phyloP scores from a whole-genome alignment of 805 yeast species.

The Yarrowia porcina region DNA sequence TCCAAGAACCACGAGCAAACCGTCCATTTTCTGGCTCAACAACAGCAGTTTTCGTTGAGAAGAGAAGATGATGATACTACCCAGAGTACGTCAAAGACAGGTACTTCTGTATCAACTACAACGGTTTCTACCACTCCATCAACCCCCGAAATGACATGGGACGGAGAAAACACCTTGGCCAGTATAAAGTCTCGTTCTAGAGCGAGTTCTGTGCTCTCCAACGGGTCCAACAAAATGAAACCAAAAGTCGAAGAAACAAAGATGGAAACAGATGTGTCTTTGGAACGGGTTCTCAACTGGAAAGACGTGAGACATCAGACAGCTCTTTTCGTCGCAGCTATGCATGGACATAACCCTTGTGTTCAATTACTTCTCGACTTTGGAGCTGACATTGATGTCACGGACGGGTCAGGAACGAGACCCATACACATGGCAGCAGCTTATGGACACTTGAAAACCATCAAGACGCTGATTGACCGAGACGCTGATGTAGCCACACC shows the following conservation, averaged over 20 bases:
- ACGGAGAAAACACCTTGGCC: neutral
- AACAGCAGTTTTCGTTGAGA: constrained; percentile 32
- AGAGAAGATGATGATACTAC: neutral
- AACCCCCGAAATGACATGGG: neutral
- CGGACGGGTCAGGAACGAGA: constrained; percentile 73
- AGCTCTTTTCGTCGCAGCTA: constrained; percentile 62
- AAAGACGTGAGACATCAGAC: constrained; percentile 47
- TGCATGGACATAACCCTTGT: constrained; percentile 58
- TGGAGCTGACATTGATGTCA: constrained; percentile 72
- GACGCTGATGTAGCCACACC: constrained; percentile 48
- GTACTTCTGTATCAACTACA: neutral
- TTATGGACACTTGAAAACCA: constrained; percentile 58
- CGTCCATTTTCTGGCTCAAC: constrained; percentile 66
- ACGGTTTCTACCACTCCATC: neutral
- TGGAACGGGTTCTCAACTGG: constrained; percentile 46
- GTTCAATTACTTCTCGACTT: constrained; percentile 61
- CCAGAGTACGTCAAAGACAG: neutral
- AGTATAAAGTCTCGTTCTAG: neutral
- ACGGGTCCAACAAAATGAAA: neutral
- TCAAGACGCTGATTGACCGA: constrained; percentile 50
- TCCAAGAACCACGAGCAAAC: constrained; percentile 65
- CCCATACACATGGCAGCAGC: constrained; percentile 82
- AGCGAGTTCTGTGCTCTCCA: neutral
- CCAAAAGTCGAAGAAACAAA: neutral
- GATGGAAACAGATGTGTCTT: neutral